Base-by-base conservation (phyloP, 2,329 filamentous ascomycete species). In the Helotiales sp. region DNA sequence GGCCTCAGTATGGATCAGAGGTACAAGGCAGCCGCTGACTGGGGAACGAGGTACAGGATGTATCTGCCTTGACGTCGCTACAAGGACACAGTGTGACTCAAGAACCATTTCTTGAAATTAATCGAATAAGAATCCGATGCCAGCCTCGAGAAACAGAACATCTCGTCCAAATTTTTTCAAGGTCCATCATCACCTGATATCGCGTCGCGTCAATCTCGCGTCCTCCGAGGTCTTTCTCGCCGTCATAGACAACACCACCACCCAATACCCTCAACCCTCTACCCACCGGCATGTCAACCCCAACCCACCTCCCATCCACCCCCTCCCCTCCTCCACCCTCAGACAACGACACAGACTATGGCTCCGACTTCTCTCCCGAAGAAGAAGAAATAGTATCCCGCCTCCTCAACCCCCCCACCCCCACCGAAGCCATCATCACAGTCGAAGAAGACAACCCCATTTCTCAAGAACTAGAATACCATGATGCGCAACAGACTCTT, bases 341-440 rank as follows among this genome's bases (percentile, higher is more conserved):
- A 7, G 60, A 68, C 47, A 55, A 49, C 47, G 69, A 75, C 47
- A 85, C 81, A 70, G 83, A 87, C 63, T 88, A 87, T 78, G 85
- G 83, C 60, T 85, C 82, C 5, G 85, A 88, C 60, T 79, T 87
- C 63, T 79, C 81, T 7, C 71, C 77, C 2, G 80, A 83, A 62
- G 82, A 86, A 72, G 79, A 83, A 61, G 76, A 77, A 47, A 72
- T 81, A 31, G 66, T 86, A 54, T 76, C 77, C 65, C 73, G 77
- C 36, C 69, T 87, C 29, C 72, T 63, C 63, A 52, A 74, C 76
- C 49, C 72, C 72, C 40, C 22, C 55, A 76, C 77, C 65, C 73
- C 77, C 38, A 69, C 86, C 29, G 72, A 86, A 29, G 61, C 62
- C 52, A 74, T 76, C 47, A 73, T 72, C 42, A 63, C 72, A 24